phyloP scores from a whole-genome alignment of 345 rosid species.

The Populus alba region DNA sequence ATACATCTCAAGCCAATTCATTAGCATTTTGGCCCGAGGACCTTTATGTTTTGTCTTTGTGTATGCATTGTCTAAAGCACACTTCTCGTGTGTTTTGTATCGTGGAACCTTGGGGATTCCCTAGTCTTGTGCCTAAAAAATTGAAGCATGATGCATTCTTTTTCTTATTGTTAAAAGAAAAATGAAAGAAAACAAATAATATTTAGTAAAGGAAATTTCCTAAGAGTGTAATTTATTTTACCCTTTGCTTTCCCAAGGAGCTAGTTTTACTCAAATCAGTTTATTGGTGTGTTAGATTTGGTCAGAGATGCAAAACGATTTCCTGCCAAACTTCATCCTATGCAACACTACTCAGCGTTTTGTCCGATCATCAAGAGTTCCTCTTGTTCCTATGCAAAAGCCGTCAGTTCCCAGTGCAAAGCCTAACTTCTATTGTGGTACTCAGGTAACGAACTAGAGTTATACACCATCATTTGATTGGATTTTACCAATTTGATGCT shows the following conservation, averaged over 20 bases:
- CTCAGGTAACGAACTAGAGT: conserved; percentile 59
- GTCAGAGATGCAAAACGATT: conserved; percentile 99
- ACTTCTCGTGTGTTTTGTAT: background rate
- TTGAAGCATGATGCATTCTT: background rate
- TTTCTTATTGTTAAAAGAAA: background rate
- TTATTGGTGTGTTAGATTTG: conserved; percentile 58
- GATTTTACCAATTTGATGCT: conserved; percentile 1
- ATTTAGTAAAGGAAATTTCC: background rate
- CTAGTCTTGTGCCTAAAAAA: background rate
- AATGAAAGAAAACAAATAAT: background rate
- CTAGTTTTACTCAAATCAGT: background rate
- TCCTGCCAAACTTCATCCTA: conserved; percentile 93
- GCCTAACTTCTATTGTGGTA: conserved; percentile 90
- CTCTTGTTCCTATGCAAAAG: conserved; percentile 74
- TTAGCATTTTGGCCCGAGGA: background rate
- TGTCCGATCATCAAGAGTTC: conserved; percentile 75
- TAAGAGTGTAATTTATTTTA: background rate
- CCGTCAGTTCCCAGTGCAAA: conserved; percentile 90
- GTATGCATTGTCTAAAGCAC: background rate
- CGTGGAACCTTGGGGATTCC: background rate
- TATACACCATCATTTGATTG: background rate
- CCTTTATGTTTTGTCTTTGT: background rate
- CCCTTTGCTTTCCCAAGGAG: background rate
- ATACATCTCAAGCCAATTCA: background rate
- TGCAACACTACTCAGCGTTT: conserved; percentile 98